Percentiles rank a stretch among this genome's conserved stretches.
Conservation (phyloP, 2,329 filamentous ascomycete genomes). For the Juglanconis juglandina region DNA sequence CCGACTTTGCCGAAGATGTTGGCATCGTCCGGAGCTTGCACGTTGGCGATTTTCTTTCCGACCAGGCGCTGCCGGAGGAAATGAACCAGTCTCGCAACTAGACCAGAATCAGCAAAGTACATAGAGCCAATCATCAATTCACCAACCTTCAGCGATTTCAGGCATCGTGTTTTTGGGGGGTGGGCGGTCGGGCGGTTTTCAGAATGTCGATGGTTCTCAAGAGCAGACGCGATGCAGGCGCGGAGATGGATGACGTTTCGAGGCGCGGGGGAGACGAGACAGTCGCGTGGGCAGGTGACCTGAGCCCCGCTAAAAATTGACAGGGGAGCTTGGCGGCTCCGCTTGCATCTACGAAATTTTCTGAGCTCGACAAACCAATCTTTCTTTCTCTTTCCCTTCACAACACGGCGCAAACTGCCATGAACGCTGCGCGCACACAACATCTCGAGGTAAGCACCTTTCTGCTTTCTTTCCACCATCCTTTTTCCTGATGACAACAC, state of each 20-base stretch:
- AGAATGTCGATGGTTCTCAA: background rate
- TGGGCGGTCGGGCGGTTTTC: background rate
- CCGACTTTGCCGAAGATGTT: constrained; percentile 91
- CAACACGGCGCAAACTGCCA: constrained; percentile 18
- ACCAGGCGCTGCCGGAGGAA: constrained; percentile 81
- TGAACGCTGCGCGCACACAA: constrained; percentile 9
- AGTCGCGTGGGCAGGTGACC: constrained; percentile 7
- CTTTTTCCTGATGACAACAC: constrained; percentile 70
- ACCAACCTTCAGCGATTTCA: constrained; percentile 58
- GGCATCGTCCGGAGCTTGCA: constrained; percentile 71
- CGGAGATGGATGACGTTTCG: constrained; percentile 5
- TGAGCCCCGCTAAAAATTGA: background rate
- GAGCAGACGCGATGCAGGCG: constrained; percentile 8
- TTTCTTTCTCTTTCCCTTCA: constrained; percentile 2
- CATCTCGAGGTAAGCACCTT: constrained; percentile 15
- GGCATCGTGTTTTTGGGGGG: constrained; percentile 44
- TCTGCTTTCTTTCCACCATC: constrained; percentile 14
- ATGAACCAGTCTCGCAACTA: constrained; percentile 80
- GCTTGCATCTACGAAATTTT: constrained; percentile 5
- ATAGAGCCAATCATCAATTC: background rate
- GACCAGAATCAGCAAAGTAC: background rate
- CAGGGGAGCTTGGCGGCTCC: constrained; percentile 6
- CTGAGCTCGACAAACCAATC: background rate
- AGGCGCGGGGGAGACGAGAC: background rate
- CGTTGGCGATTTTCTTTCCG: constrained; percentile 71